These are phyloP conservation scores for Ustilago curta DNA, from an alignment of 1,284 basidiomycete genomes.

Conservation along the genomic window DNA sequence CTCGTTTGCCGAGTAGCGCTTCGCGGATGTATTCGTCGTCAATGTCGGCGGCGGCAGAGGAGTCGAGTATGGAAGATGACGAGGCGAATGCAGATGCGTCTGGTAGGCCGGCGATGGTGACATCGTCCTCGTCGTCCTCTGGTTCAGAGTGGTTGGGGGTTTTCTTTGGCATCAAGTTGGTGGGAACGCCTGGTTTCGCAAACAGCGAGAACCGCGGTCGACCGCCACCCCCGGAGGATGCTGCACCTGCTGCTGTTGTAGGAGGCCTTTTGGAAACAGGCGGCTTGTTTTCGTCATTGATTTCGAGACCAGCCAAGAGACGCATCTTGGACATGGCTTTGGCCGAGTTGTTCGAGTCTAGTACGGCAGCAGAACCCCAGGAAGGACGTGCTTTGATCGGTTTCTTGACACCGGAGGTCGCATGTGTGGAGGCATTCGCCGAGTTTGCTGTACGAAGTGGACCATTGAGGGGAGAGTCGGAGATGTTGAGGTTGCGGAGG, in stretches of 20 bases:
- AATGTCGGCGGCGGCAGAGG: conserved; percentile 12
- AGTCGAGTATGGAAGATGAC: conserved; percentile 13
- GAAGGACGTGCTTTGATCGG: conserved; percentile 44
- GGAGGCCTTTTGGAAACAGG: conserved; percentile 26
- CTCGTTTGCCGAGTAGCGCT: conserved; percentile 42
- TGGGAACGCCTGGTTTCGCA: conserved; percentile 46
- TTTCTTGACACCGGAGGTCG: conserved; percentile 18
- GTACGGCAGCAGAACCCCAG: conserved; percentile 42
- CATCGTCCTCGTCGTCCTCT: conserved; percentile 44
- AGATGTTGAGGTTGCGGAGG: conserved; percentile 42
- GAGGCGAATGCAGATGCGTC: conserved; percentile 22
- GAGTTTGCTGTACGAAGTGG: conserved; percentile 22
- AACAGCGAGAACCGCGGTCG: conserved; percentile 50
- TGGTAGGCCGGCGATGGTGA: conserved; percentile 27
- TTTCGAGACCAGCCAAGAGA: conserved; percentile 37
- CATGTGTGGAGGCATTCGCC: conserved; percentile 7
- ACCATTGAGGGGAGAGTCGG: conserved; percentile 38
- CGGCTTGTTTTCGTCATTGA: conserved; percentile 45
- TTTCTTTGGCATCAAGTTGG: conserved; percentile 39
- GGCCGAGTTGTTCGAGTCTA: conserved; percentile 33
- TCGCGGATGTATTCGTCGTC: conserved; percentile 55
- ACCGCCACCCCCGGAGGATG: conserved; percentile 16
- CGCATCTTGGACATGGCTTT: conserved; percentile 48
- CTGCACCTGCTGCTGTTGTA: not conserved
- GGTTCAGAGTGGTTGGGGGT: conserved; percentile 12